Percentiles rank a stretch among this genome's conserved stretches.
Conservation (phyloP, 2,329 filamentous ascomycete genomes). For the Dryadomyces quercivorus region DNA sequence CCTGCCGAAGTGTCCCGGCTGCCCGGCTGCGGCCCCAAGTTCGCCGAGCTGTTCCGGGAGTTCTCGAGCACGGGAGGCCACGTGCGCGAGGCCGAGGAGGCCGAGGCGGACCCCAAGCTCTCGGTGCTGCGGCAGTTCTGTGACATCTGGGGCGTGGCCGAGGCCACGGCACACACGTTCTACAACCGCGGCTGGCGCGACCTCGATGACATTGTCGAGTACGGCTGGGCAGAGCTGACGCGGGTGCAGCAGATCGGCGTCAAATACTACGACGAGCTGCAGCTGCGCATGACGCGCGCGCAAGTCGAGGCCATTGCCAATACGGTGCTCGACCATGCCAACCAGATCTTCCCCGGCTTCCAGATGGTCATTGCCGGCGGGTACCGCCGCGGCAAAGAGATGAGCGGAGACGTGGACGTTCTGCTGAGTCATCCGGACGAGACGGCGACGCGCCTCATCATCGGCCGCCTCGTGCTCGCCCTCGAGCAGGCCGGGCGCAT, state of each 20-base stretch:
- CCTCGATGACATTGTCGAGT: constrained; percentile 74
- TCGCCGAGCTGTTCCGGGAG: constrained; percentile 65
- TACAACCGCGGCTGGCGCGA: constrained; percentile 71
- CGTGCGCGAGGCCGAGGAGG: constrained; percentile 50
- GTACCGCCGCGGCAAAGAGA: constrained; percentile 64
- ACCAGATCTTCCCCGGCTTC: constrained; percentile 42
- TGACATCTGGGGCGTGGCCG: constrained; percentile 85
- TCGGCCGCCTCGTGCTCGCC: constrained; percentile 56
- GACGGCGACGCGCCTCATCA: constrained; percentile 52
- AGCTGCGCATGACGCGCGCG: constrained; percentile 52
- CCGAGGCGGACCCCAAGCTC: constrained; percentile 52
- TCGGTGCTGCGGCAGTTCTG: constrained; percentile 59
- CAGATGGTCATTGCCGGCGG: constrained; percentile 60
- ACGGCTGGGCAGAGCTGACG: constrained; percentile 62
- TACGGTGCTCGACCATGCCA: constrained; percentile 54
- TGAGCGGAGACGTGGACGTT: constrained; percentile 74
- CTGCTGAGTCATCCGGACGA: constrained; percentile 71
- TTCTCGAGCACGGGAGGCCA: constrained; percentile 46
- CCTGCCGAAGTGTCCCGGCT: constrained; percentile 39
- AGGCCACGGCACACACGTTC: constrained; percentile 68
- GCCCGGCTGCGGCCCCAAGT: constrained; percentile 72
- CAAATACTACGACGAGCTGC: constrained; percentile 86
- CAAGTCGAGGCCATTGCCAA: constrained; percentile 62
- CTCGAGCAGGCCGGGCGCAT: constrained; percentile 61
- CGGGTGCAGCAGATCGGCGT: constrained; percentile 86